Evolutionary conservation across 192 early-diverging fungal genomes (phyloP), one percentile per base, ranked within the genome.

Genomic region (Backusella australiensis): DNA sequence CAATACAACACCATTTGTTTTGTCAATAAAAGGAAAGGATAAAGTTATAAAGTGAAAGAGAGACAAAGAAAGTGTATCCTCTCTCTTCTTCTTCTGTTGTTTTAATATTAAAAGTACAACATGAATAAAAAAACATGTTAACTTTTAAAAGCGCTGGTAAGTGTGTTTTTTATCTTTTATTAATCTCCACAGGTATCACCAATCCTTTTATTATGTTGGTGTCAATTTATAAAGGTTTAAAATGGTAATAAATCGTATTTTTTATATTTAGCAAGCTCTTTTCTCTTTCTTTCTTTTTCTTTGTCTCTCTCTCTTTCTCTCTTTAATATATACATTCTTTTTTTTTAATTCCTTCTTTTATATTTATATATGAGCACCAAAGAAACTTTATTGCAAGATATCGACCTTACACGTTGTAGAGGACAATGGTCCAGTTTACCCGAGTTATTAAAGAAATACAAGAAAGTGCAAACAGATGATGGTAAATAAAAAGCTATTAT

Each of bases 391-490:
- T 63, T 63, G 11, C 56, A 23, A 39, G 36, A 69, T 23, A 36
- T 69, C 34, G 35, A 69, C 26, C n/a, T 39, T 69, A 38, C 68
- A 17, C 68, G 68, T 36, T 69, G 68, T 36, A 69, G 38, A 36
- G 68, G 68, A 5, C 35, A 83, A 71, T 84, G 86, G 78, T 63
- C 49, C 23, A 72, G 70, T 17, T 80, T 85, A 66, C 76, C 82
- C 36, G 85, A 88, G 67, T 73, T 85, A 19, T 78, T 84, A 19
- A 85, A 21, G 85, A 85, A 76, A 49, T 78, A 72, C 83, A 88
- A 72, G 81, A 86, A 68, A 85, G 77, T 69, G 75, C 81, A 32
- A 81, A 85, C 42, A 84, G 82, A 52, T 29, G 76, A 63, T 85
- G 87, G 81, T 82, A 80, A 23, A 17, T 17, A 46, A 71, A 63